Conservation (phyloP, 2,329 filamentous ascomycete species). For the Cytospora mali region DNA sequence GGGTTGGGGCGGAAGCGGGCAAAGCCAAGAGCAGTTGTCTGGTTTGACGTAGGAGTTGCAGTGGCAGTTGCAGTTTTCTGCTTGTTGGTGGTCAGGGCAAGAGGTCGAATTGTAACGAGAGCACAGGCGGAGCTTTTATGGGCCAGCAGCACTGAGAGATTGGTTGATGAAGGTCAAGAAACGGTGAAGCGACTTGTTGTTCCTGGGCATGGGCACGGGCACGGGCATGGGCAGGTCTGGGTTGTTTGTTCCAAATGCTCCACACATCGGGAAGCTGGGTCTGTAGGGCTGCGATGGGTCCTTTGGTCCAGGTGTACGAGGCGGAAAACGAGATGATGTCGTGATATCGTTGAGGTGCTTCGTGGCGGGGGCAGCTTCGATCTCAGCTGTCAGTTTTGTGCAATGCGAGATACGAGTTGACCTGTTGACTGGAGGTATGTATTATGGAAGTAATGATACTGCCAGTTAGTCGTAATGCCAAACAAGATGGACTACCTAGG, state of each 20-base stretch:
- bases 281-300: constrained; percentile 16
- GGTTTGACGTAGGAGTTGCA: background rate
- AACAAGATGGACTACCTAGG: background rate
- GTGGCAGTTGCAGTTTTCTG: too few relatives aligned
- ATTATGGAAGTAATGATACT: background rate
- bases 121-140: constrained; percentile 12
- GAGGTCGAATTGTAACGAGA: constrained; percentile 3
- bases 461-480: background rate
- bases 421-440: background rate
- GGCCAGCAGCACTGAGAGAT: background rate
- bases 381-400: background rate
- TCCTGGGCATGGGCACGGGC: background rate
- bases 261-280: constrained; percentile 4
- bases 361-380: background rate
- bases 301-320: constrained; percentile 3
- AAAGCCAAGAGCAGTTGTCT: background rate
- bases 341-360: background rate
- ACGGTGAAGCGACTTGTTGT: background rate
- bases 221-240: background rate
- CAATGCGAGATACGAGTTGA: background rate
- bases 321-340: constrained; percentile 6
- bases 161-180: background rate
- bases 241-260: constrained; percentile 18
- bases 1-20: background rate
- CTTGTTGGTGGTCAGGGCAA: background rate